These are phyloP conservation scores for Bipolaris zeicola DNA, from an alignment of 2,329 filamentous ascomycete genomes.

Conservation along the genomic window DNA sequence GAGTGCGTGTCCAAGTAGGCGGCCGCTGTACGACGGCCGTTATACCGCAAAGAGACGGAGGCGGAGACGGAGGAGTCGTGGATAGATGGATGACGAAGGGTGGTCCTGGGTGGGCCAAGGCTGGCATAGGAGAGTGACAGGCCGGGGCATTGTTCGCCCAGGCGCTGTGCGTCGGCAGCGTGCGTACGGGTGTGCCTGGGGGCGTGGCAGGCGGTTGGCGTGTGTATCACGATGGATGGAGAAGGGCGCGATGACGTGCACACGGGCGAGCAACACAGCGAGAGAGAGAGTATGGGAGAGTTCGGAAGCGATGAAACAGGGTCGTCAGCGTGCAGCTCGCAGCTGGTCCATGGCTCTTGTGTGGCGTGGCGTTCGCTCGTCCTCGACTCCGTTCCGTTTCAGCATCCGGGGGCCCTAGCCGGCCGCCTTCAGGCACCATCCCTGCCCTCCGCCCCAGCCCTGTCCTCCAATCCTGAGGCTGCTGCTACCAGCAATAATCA, in stretches of 20 bases:
- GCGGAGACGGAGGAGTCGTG: constrained; percentile 8
- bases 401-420: constrained; percentile 21
- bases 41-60: background rate
- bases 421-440: constrained; percentile 11
- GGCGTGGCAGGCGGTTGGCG: no score
- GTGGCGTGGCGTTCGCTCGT: constrained; percentile 25
- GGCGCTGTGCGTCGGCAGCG: background rate
- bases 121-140: background rate
- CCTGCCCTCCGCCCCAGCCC: constrained; percentile 15
- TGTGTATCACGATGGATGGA: no score
- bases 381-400: constrained; percentile 18
- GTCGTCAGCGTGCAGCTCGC: background rate
- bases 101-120: constrained; percentile 1
- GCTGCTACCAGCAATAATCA: constrained; percentile 28
- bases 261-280: background rate
- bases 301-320: constrained; percentile 33
- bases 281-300: constrained; percentile 8
- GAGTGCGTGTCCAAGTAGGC: background rate
- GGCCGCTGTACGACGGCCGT: background rate
- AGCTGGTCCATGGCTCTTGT: constrained; percentile 14
- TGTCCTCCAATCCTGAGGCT: constrained; percentile 25
- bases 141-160: constrained; percentile 5
- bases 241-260: background rate
- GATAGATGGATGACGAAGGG: constrained; percentile 12
- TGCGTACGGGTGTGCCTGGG: no score